Conservation (phyloP, 129 eudicot genomes). For the Arctium minus region DNA sequence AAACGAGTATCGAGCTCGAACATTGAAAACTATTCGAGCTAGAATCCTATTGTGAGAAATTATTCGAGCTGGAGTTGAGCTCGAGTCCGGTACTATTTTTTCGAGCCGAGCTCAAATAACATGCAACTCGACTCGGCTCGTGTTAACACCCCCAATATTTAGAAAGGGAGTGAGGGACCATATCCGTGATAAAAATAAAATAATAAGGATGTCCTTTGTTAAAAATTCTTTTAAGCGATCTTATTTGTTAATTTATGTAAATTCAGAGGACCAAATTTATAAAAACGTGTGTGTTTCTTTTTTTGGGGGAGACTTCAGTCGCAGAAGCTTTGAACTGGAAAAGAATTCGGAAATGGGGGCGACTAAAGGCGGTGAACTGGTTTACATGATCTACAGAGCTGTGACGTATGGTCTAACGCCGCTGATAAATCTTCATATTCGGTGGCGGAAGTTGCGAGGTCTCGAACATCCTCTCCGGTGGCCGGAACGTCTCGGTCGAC, state of each 20-base stretch:
- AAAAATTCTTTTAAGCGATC: neutral
- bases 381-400: slow-evolving; percentile 61
- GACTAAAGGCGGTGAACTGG: slow-evolving; percentile 37
- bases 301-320: neutral
- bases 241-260: too few relatives aligned
- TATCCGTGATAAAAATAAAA: neutral
- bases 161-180: neutral
- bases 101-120: too few relatives aligned
- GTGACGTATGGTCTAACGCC: slow-evolving; percentile 62
- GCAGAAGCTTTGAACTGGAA: slow-evolving; percentile 1
- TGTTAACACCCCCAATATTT: too few relatives aligned
- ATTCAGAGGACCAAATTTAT: neutral
- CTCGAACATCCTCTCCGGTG: slow-evolving; percentile 83
- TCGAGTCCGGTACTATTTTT: too few relatives aligned
- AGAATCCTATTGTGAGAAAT: too few relatives aligned
- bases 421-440: slow-evolving; percentile 59
- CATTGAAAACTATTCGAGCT: too few relatives aligned
- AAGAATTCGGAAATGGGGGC: slow-evolving; percentile 24
- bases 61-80: too few relatives aligned
- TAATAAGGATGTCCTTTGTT: neutral
- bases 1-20: too few relatives aligned
- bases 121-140: too few relatives aligned
- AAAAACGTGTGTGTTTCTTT: too few relatives aligned
- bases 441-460: slow-evolving; percentile 75
- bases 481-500: slow-evolving; percentile 87